These are phyloP conservation scores for Scutellaria minor DNA, from an alignment of 257 asterid genomes.

Conservation along the genomic window DNA sequence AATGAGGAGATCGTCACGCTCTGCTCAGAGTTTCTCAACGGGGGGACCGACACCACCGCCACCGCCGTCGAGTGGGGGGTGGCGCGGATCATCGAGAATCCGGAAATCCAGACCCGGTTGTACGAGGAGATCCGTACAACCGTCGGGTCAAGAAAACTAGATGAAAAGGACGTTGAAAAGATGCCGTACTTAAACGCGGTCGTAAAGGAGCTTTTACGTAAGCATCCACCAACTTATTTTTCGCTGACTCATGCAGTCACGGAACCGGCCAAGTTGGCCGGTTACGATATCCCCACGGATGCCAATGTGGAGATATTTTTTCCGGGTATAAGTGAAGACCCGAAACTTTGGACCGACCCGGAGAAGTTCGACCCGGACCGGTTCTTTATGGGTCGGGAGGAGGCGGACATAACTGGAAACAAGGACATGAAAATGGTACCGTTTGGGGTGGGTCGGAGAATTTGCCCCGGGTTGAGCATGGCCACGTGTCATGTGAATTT, in stretches of 20 bases:
- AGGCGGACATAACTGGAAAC: constrained; percentile 84
- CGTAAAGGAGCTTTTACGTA: constrained; percentile 74
- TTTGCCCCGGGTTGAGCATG: constrained; percentile 91
- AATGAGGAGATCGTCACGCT: constrained; percentile 72
- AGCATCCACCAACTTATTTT: constrained; percentile 89
- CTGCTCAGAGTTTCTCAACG: constrained; percentile 81
- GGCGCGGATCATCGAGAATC: constrained; percentile 75
- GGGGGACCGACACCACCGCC: constrained; percentile 95
- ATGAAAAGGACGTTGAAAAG: constrained; percentile 71
- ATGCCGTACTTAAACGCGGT: constrained; percentile 86
- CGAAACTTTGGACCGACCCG: constrained; percentile 75
- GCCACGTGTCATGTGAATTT: constrained; percentile 73
- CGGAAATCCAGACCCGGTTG: constrained; percentile 57
- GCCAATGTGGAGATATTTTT: constrained; percentile 65
- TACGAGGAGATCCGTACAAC: constrained; percentile 62
- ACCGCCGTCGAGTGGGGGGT: constrained; percentile 91
- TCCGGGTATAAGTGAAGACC: constrained; percentile 76
- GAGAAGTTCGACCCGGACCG: constrained; percentile 84
- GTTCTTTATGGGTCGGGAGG: constrained; percentile 64
- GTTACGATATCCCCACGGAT: constrained; percentile 77
- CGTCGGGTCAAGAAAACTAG: constrained; percentile 61
- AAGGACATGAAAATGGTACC: constrained; percentile 82
- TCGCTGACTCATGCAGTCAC: constrained; percentile 71
- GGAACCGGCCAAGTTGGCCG: constrained; percentile 72
- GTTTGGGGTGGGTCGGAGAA: constrained; percentile 87